phyloP scores from a whole-genome alignment of 805 yeast species.

The Millerozyma acaciae region DNA sequence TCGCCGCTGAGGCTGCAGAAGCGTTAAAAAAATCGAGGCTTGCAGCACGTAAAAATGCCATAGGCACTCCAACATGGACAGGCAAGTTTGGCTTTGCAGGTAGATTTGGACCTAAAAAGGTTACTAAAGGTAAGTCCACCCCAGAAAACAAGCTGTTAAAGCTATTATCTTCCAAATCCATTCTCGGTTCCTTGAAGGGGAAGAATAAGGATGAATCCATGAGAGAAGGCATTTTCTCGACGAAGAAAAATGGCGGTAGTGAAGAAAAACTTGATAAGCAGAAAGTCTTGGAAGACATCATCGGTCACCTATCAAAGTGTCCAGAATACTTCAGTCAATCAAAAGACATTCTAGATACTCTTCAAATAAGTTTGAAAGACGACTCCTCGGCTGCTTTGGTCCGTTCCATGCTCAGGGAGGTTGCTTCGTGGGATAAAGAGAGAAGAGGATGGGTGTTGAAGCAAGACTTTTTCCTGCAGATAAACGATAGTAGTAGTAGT shows the following conservation, averaged over 20 bases:
- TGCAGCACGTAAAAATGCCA: constrained; percentile 38
- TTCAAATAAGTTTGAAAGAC: constrained; percentile 16
- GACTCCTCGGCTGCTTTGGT: constrained; percentile 57
- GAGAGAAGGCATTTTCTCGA: constrained; percentile 10
- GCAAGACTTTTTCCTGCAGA: constrained; percentile 41
- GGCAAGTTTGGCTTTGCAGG: constrained; percentile 90
- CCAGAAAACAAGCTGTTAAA: constrained; percentile 4
- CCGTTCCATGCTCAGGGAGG: constrained; percentile 62
- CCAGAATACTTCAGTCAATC: constrained; percentile 45
- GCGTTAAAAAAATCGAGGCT: constrained; percentile 61
- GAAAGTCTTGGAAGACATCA: constrained; percentile 32
- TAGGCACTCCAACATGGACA: constrained; percentile 95
- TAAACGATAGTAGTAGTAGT: too few species aligned
- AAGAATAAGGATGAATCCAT: constrained; percentile 33
- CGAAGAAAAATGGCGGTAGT: constrained; percentile 9
- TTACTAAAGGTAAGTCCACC: constrained; percentile 2
- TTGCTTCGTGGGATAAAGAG: constrained; percentile 63
- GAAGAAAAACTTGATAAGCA: constrained; percentile 22
- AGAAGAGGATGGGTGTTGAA: constrained; percentile 64
- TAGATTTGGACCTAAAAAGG: constrained; percentile 29
- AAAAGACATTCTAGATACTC: constrained; percentile 42
- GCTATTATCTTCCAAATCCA: constrained; percentile 42
- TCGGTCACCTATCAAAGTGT: constrained; percentile 32
- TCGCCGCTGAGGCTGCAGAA: constrained; percentile 49
- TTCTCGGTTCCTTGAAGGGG: constrained; percentile 45